Evolutionary conservation across 2,329 filamentous ascomycete genomes (phyloP).

Genomic region (Colletotrichum sidae): DNA sequence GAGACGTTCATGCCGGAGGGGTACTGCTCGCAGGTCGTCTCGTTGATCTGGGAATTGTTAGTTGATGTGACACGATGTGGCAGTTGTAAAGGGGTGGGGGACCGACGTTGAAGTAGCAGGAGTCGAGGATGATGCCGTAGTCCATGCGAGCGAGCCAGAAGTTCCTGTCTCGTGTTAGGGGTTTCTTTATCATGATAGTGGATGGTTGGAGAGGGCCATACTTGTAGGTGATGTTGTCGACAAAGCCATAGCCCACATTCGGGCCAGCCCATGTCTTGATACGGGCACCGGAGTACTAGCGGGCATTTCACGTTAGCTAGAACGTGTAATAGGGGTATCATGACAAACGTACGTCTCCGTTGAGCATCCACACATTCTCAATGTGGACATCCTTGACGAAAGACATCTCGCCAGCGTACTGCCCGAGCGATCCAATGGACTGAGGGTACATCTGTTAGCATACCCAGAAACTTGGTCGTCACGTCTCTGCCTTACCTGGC

Average conservation of each 20-base stretch:
- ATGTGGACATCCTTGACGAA: conserved; percentile 68
- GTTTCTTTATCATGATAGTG: neutral
- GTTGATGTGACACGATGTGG: neutral
- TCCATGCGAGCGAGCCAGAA: conserved; percentile 70
- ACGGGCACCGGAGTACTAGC: conserved; percentile 60
- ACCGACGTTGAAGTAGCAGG: conserved; percentile 65
- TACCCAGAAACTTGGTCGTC: conserved; percentile 45
- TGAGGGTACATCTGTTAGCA: conserved; percentile 49
- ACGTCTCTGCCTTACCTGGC: conserved; percentile 3
- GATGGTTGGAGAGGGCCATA: neutral
- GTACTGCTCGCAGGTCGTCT: conserved; percentile 60
- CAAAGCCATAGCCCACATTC: conserved; percentile 68
- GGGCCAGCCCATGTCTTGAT: conserved; percentile 72
- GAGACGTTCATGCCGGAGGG: conserved; percentile 69
- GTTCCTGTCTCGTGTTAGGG: conserved; percentile 50
- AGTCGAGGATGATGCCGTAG: conserved; percentile 67
- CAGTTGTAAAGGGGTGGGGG: neutral
- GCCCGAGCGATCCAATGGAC: conserved; percentile 69
- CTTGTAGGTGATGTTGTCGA: conserved; percentile 70
- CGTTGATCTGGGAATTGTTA: conserved; percentile 48
- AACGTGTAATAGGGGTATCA: no score
- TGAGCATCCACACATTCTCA: conserved; percentile 68
- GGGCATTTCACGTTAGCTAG: neutral
- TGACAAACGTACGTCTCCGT: conserved; percentile 45
- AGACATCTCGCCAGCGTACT: conserved; percentile 65